phyloP scores from a whole-genome alignment of 139 green algal genomes.

The Gonium pectorale region DNA sequence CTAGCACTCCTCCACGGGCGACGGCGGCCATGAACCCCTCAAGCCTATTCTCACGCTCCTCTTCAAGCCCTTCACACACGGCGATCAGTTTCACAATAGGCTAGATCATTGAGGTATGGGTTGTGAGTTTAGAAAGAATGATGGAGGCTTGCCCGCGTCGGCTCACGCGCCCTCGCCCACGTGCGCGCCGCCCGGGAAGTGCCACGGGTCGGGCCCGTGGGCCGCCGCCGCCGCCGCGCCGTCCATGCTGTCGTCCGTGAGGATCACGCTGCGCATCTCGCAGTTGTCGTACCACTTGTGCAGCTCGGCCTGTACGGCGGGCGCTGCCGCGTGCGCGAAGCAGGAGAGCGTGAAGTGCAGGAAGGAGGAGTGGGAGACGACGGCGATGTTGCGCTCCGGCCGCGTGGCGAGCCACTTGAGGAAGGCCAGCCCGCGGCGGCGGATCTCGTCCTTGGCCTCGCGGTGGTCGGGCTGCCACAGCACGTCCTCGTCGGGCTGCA shows the following conservation, averaged over 20 bases:
- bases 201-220: neutral
- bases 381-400: conserved; percentile 61
- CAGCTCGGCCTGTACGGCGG: conserved; percentile 45
- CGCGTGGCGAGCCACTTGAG: conserved; percentile 34
- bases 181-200: conserved; percentile 5
- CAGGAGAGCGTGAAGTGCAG: conserved; percentile 57
- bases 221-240: neutral
- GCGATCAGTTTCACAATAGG: too few relatives aligned
- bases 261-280: conserved; percentile 59
- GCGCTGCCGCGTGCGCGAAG: conserved; percentile 26
- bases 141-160: too few relatives aligned
- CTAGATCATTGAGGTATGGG: too few relatives aligned
- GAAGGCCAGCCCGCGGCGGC: conserved; percentile 32
- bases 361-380: conserved; percentile 66
- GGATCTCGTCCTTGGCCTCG: conserved; percentile 61
- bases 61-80: too few relatives aligned
- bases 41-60: too few relatives aligned
- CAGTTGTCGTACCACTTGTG: conserved; percentile 55
- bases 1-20: too few relatives aligned
- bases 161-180: neutral
- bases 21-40: too few relatives aligned
- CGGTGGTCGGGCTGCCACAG: conserved; percentile 56
- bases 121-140: too few relatives aligned
- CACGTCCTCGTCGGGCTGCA: conserved; percentile 59
- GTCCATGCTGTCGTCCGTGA: conserved; percentile 30